Evolutionary conservation across 2,329 filamentous ascomycete genomes (phyloP).

Genomic region (Hypoxylon rubiginosum): DNA sequence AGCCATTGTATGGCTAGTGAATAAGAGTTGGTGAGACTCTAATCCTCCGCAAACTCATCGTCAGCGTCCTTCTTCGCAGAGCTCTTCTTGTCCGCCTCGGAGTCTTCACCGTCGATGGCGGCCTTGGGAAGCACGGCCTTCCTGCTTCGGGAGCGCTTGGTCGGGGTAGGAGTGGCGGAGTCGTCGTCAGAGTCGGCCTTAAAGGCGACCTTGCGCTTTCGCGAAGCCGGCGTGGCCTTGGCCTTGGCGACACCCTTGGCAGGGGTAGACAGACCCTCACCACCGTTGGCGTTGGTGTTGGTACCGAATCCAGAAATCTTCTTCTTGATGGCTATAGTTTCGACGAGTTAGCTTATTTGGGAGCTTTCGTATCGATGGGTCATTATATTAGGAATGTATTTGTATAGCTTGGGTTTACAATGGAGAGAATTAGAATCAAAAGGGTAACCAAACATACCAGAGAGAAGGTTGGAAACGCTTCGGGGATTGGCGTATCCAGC

Average conservation of each 20-base stretch:
- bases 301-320: slow-evolving; percentile 9
- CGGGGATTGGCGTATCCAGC: slow-evolving; percentile 38
- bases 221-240: slow-evolving; percentile 14
- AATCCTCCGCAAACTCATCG: neutral
- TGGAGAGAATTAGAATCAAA: neutral
- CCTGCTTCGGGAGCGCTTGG: slow-evolving; percentile 25
- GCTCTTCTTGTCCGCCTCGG: neutral
- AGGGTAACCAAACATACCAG: slow-evolving; percentile 30
- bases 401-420: neutral
- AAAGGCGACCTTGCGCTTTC: slow-evolving; percentile 28
- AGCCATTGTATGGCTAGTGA: neutral
- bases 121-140: slow-evolving; percentile 11
- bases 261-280: slow-evolving; percentile 15
- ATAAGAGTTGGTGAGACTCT: neutral
- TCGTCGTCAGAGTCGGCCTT: slow-evolving; percentile 6
- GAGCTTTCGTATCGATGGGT: neutral
- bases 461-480: slow-evolving; percentile 33
- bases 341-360: slow-evolving; percentile 7
- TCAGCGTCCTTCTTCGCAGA: slow-evolving; percentile 1
- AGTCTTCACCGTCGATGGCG: neutral
- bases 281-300: neutral
- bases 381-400: neutral
- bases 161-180: slow-evolving; percentile 6
- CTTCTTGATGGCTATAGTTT: slow-evolving; percentile 25
- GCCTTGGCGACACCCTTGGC: slow-evolving; percentile 13